phyloP scores from a whole-genome alignment of 169 alveolate genomes.

The Plasmodium yoelii region DNA sequence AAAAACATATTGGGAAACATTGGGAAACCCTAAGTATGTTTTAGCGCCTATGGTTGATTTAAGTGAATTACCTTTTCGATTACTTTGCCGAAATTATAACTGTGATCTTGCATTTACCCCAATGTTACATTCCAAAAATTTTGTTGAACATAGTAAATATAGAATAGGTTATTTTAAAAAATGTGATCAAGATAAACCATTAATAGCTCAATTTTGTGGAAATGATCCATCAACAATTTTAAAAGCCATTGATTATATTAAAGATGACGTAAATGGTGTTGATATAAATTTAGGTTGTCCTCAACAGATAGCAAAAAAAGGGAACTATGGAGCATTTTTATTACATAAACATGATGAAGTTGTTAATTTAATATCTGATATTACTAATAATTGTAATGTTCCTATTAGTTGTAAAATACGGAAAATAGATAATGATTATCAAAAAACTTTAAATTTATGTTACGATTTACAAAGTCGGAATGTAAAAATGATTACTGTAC shows the following conservation, averaged over 20 bases:
- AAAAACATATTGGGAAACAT: constrained; percentile 79
- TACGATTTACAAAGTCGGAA: constrained; percentile 88
- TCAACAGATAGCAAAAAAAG: constrained; percentile 94
- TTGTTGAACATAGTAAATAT: constrained; percentile 82
- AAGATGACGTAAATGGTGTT: constrained; percentile 92
- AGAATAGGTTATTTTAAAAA: constrained; percentile 81
- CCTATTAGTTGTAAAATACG: constrained; percentile 94
- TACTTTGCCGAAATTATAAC: constrained; percentile 90
- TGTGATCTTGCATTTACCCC: constrained; percentile 93
- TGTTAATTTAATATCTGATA: constrained; percentile 84
- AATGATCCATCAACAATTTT: constrained; percentile 89
- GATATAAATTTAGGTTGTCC: constrained; percentile 95
- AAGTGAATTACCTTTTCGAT: constrained; percentile 86
- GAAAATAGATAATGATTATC: constrained; percentile 87
- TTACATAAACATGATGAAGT: constrained; percentile 90
- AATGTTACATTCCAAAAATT: constrained; percentile 92
- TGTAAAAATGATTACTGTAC: constrained; percentile 87
- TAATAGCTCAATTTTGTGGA: constrained; percentile 93
- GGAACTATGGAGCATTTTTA: constrained; percentile 94
- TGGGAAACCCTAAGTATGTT: constrained; percentile 80
- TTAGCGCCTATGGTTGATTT: constrained; percentile 87
- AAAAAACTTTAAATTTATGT: constrained; percentile 90
- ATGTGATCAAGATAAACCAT: constrained; percentile 80
- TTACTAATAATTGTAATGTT: constrained; percentile 85
- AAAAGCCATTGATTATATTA: constrained; percentile 89